phyloP scores from a whole-genome alignment of 345 rosid species.

The Eutrema yunnanense region DNA sequence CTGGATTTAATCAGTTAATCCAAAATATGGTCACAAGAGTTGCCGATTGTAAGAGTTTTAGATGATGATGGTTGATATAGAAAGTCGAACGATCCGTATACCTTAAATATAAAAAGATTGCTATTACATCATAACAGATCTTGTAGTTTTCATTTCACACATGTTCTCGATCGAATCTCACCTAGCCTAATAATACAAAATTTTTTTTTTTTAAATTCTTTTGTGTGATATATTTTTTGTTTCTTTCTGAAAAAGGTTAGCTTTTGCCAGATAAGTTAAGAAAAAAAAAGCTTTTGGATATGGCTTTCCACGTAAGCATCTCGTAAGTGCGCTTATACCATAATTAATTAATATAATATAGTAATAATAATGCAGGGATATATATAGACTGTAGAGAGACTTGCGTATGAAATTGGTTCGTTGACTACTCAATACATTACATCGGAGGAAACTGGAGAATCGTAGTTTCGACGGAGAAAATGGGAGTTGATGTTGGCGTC shows the following conservation, averaged over 20 bases:
- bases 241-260: neutral
- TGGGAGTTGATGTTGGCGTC: constrained; percentile 24
- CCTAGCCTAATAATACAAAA: neutral
- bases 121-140: neutral
- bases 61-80: neutral
- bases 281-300: constrained; percentile 8
- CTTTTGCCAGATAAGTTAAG: constrained; percentile 4
- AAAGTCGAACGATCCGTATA: neutral
- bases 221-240: neutral
- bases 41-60: neutral
- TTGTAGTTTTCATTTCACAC: constrained; percentile 14
- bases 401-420: constrained; percentile 13
- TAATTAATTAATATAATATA: neutral
- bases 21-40: neutral
- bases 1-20: neutral
- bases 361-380: neutral
- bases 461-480: neutral
- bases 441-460: neutral
- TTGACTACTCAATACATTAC: neutral
- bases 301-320: constrained; percentile 19
- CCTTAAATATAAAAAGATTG: neutral
- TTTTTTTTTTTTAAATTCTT: neutral
- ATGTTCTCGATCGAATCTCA: constrained; percentile 3
- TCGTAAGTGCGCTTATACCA: neutral
- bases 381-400: neutral